These are phyloP conservation scores for Fomitopsis betulina DNA, from an alignment of 1,284 basidiomycete species.

Conservation along the genomic window DNA sequence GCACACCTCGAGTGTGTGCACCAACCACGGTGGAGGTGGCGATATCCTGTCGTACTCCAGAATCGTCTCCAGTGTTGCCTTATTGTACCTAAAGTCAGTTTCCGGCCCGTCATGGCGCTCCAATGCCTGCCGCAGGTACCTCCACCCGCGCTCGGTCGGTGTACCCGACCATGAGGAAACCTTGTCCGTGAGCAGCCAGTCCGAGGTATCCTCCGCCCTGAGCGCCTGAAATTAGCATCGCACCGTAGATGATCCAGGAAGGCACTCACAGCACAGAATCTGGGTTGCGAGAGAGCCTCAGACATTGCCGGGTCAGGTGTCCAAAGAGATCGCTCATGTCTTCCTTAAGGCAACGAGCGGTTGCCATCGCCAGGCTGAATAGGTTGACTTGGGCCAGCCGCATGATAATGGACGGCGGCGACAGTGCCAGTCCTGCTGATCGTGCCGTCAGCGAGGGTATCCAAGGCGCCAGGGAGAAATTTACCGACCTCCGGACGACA, in stretches of 20 bases:
- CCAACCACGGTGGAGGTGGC: conserved; percentile 79
- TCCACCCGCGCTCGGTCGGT: conserved; percentile 79
- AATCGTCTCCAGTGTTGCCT: conserved; percentile 74
- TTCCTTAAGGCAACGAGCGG: conserved; percentile 72
- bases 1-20: conserved; percentile 65
- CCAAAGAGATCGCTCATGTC: conserved; percentile 89
- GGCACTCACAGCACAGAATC: conserved; percentile 48
- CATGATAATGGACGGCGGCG: conserved; percentile 73
- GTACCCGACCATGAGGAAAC: conserved; percentile 82
- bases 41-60: conserved; percentile 60
- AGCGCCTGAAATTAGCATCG: conserved; percentile 2
- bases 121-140: conserved; percentile 80
- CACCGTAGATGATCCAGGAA: neutral
- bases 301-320: conserved; percentile 74
- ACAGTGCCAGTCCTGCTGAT: conserved; percentile 53
- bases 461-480: conserved; percentile 3
- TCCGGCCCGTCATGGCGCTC: conserved; percentile 73
- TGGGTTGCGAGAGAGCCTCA: conserved; percentile 63
- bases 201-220: conserved; percentile 63
- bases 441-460: conserved; percentile 10
- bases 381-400: conserved; percentile 77
- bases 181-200: conserved; percentile 81
- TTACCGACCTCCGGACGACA: conserved; percentile 40
- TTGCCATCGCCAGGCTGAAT: conserved; percentile 78
- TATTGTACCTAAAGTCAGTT: conserved; percentile 72